Evolutionary conservation across 129 eudicot genomes (phyloP), one percentile per base, ranked within the genome.

Genomic region (Centaurea solstitialis): DNA sequence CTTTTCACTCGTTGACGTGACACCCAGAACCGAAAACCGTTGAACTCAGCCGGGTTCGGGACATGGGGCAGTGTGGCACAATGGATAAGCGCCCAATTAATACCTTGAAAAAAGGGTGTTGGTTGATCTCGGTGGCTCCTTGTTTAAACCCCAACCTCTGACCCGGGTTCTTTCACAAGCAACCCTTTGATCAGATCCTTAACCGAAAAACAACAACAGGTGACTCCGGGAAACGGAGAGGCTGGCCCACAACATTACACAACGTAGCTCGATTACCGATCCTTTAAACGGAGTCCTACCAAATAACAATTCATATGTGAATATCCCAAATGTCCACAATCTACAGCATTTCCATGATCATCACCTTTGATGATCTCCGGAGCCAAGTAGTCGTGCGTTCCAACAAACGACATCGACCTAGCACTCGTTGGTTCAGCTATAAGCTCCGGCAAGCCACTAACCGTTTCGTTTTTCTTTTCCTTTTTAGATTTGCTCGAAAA

Each of bases 81-180:
- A 3, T 88, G 83, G 17, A 84, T 87, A 24, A 89, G 70, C 17
- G 93, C 93, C 93, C 93, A 89, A 72, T 89, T 89, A 12, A 87
- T 88, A 4, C 93, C 93, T 76, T 89, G 87, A 23, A 89, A 89
- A 89, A 89, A 3, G 90, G 93, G 75, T 89, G 93, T 17, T 89
- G 93, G 65, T 89, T 89, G 18, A 89, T 87, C 75, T 89, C 93
- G 5, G 93, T 89, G 1, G 93, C 93, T n/a, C 93, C 93, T 45
- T 89, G 35, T 79, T 85, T 87, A 41, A 85, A 89, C 0, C 86
- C 93, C 81, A 89, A 77, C 68, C 93, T 72, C 22, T 87, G 83
- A n/a, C 73, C 83, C 89, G 5, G 93, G 93, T 80, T 89, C 93
- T 45, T 89, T 89, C 39, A 87, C 93, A 0, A 89, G 88, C 65